Base-by-base conservation (phyloP, 1,284 basidiomycete species). In the Tremellales sp. region DNA sequence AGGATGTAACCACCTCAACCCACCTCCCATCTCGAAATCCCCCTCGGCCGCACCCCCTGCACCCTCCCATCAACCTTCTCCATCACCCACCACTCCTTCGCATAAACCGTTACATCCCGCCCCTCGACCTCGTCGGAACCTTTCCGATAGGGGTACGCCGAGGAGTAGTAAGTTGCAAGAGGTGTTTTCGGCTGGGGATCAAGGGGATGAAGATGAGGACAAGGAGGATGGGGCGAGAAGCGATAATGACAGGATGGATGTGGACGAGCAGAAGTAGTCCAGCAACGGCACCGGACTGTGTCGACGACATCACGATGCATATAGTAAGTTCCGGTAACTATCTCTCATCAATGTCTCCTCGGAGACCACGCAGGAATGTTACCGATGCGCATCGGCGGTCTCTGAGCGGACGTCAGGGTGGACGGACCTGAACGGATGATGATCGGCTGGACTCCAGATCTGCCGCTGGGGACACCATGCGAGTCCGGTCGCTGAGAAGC, bases 1-100 rank as follows among this genome's bases (percentile, higher is more conserved):
- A 65, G 57, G 62, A 43, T 73, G 72, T 51, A 71, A 72, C 46
- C 67, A 71, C 54, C 56, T 74, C 49, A 73, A 73, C 54, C 60
- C 64, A 0, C 42, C 70, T 4, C 70, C 70, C 1, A 43, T 69
- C 12, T 58, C 59, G n/a, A 49, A 56, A 11, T 29, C 48, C 2
- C 44, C 48, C 25, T 15, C 53, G 3, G 11, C 44, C 4, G 15
- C 29, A 45, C 13, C 42, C 45, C 24, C 40, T 4, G n/a, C 45
- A 24, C 24, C 27, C n/a, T 3, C 35, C 15, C 29, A 24, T n/a
- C 24, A 12, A 23, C 42, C 36, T 13, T 22, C 31, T n/a, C 42
- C 35, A 24, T 4, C 51, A 29, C 39, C 45, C 40, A 48, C 27
- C 24, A 19, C 24, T 29, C 19, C 43, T 40, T 13, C n/a, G 51